Evolutionary conservation across 768 basidiomycete species (phyloP), one percentile per base, ranked within the genome.

Genomic region (Pseudohyphozyma bogoriensis): DNA sequence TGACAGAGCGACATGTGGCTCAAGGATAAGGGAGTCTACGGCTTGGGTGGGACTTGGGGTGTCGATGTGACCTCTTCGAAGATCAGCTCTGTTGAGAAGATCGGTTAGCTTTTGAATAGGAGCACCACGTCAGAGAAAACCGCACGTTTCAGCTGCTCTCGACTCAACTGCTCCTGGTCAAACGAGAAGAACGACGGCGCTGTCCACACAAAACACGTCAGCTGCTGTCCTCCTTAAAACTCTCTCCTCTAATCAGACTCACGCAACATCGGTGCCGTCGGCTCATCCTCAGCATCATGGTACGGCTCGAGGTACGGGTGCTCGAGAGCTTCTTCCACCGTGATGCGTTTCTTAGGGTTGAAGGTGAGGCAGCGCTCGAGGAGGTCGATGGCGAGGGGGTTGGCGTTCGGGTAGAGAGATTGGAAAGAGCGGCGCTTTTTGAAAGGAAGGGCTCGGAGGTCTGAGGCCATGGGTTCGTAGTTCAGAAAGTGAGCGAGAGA

Each of bases 271-370:
- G 67, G 68, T 3, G 91, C 89, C 2, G 81, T 80, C 0, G 92
- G 91, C 71, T 95, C 91, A 71, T 96, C 91, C 16, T 82, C 81
- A 9, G 85, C 82, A 69, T 93, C 60, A 29, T 55, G 57, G 13
- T 55, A 40, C 1, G 51, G 51, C 33, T 40, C 29, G 18, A 47
- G 35, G 20, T 60, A 57, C 6, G 31, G 32, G 70, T 96, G 92
- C n/a, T 85, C 85, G 36, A 99, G 78, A 9, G 91, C 91, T 59
- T 92, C 84, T 72, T 96, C 92, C 44, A 92, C 89, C 1, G 89
- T 89, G 73, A 90, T 85, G 47, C 95, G 85, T 74, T 92, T 95
- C 79, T 91, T 92, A 28, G 95, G 93, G 75, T 95, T 92, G 75
- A 97, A 99, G 1, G 95, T 93, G 76, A 91, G 70, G 49, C 85